Conservation (phyloP, 2,329 filamentous ascomycete species). For the Myotisia sp. region DNA sequence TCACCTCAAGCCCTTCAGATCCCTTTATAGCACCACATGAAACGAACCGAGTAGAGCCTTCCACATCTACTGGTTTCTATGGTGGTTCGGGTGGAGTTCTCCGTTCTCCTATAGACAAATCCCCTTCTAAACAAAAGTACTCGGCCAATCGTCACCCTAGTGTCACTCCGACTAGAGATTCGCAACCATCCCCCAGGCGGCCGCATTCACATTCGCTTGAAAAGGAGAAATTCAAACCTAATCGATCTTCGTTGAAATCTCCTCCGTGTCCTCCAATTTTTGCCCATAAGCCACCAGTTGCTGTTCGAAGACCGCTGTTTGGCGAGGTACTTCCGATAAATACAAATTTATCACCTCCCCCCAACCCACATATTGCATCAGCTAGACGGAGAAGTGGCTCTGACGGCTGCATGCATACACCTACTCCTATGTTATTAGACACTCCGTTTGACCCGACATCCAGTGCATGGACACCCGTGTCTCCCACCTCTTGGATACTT, state of each 20-base stretch:
- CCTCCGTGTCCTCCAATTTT: too few relatives aligned
- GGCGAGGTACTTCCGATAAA: constrained; percentile 54
- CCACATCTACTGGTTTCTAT: neutral
- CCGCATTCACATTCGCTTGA: too few relatives aligned
- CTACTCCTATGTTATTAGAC: constrained; percentile 31
- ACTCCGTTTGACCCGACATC: constrained; percentile 19
- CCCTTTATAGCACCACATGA: constrained; percentile 9
- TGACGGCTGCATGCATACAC: constrained; percentile 51
- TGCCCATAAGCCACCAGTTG: constrained; percentile 16
- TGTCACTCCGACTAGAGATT: too few relatives aligned
- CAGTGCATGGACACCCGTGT: constrained; percentile 44
- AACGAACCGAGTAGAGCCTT: neutral
- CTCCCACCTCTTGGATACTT: constrained; percentile 54
- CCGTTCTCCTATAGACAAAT: neutral
- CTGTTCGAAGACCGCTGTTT: constrained; percentile 49
- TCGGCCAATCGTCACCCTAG: too few relatives aligned
- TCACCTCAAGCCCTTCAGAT: constrained; percentile 22
- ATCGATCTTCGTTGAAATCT: too few relatives aligned
- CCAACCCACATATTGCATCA: constrained; percentile 47
- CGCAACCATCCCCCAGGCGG: too few relatives aligned
- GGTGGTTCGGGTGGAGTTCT: neutral
- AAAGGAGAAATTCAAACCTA: too few relatives aligned
- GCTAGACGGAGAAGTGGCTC: constrained; percentile 48
- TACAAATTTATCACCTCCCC: constrained; percentile 18
- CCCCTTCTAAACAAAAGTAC: too few relatives aligned